A percentile compares a stretch with the other conserved stretches of the same genome.
phyloP scores from a whole-genome alignment of 805 yeast species.

The Suhomyces vadensis region DNA sequence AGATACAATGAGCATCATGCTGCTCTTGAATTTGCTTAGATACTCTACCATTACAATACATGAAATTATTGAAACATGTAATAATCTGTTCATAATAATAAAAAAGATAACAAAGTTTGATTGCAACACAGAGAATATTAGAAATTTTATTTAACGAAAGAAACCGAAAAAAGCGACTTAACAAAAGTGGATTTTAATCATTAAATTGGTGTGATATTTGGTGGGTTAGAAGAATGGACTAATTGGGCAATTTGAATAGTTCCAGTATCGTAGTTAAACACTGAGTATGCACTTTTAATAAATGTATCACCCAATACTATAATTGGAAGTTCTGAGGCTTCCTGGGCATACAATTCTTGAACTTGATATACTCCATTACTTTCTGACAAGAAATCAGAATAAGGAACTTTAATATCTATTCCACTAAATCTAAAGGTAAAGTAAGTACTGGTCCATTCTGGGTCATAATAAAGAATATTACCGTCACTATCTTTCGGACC shows the following conservation, averaged over 20 bases:
- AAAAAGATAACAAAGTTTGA: too few species aligned
- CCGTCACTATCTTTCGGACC: slow-evolving; percentile 43
- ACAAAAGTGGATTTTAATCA: too few species aligned
- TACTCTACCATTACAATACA: too few species aligned
- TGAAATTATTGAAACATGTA: too few species aligned
- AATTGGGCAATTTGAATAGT: slow-evolving; percentile 50
- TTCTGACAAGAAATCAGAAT: slow-evolving; percentile 24
- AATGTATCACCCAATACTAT: slow-evolving; percentile 65
- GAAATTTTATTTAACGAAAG: neutral
- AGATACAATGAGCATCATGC: slow-evolving; percentile 45
- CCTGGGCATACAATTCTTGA: slow-evolving; percentile 12
- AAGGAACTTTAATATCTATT: slow-evolving; percentile 50
- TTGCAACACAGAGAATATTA: too few species aligned
- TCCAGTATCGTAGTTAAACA: slow-evolving; percentile 59
- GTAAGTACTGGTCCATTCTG: slow-evolving; percentile 39
- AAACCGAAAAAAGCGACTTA: too few species aligned
- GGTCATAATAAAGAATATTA: slow-evolving; percentile 44
- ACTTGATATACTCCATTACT: slow-evolving; percentile 10
- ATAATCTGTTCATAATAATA: too few species aligned
- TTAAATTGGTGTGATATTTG: neutral
- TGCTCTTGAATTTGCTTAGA: neutral
- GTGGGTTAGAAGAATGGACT: neutral
- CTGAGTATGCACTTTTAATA: slow-evolving; percentile 62
- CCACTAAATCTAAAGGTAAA: slow-evolving; percentile 61
- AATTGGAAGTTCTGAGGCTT: slow-evolving; percentile 16